These are phyloP conservation scores for Globisporangium iwayamae DNA, from an alignment of 352 stramenopile species.

Conservation along the genomic window DNA sequence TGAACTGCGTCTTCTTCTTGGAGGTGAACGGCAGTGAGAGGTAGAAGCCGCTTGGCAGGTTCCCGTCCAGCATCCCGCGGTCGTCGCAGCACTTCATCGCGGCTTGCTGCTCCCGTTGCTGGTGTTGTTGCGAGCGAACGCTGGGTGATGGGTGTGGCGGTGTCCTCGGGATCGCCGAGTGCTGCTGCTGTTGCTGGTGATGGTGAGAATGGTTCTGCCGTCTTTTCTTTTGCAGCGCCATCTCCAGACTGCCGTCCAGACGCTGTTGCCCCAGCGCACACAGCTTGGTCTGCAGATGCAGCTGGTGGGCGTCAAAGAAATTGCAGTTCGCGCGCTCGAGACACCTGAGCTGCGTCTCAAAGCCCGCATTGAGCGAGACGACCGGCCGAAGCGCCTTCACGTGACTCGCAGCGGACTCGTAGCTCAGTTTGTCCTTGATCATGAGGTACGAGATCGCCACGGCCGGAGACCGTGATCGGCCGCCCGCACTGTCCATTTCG, in stretches of 20 bases:
- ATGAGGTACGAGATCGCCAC: conserved; percentile 82
- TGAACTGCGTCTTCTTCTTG: conserved; percentile 35
- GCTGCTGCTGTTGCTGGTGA: conserved; percentile 8
- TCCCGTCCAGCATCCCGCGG: conserved; percentile 54
- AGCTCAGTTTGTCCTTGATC: conserved; percentile 52
- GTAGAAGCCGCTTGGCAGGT: conserved; percentile 50
- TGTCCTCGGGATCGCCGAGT: conserved; percentile 6
- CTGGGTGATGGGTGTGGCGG: conserved; percentile 23
- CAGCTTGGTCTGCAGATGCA: conserved; percentile 52
- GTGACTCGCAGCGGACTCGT: conserved; percentile 39
- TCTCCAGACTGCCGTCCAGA: conserved; percentile 25
- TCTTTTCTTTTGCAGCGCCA: conserved; percentile 20
- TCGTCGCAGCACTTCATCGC: conserved; percentile 33
- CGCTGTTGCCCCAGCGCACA: conserved; percentile 31
- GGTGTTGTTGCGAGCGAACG: conserved; percentile 10
- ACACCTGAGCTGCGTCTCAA: conserved; percentile 80
- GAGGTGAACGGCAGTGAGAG: conserved; percentile 33
- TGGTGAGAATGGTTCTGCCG: conserved; percentile 22
- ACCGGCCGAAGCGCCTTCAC: conserved; percentile 63
- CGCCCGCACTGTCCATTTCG: conserved; percentile 38
- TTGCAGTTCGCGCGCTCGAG: conserved; percentile 65
- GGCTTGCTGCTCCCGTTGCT: conserved; percentile 6
- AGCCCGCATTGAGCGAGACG: conserved; percentile 73
- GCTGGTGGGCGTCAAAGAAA: conserved; percentile 75
- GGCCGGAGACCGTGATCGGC: conserved; percentile 79